A percentile compares a stretch with the other conserved stretches of the same genome.
phyloP scores from a whole-genome alignment of 768 basidiomycete genomes.

The Termitomyces sp. region DNA sequence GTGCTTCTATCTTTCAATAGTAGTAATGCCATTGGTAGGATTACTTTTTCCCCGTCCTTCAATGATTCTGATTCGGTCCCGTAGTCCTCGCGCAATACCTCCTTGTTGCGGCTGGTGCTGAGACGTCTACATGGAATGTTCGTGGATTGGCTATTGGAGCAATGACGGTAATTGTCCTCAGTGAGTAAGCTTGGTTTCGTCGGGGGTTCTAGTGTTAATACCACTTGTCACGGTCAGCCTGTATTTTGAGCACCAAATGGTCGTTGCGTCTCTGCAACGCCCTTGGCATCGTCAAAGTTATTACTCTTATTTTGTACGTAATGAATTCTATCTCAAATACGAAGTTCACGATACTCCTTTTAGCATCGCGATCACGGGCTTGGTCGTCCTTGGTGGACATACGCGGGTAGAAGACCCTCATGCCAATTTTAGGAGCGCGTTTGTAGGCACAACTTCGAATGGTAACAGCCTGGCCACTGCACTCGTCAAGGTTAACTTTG shows the following conservation, averaged over 20 bases:
- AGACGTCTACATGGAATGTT: slow-evolving; percentile 28
- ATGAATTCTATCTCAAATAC: not conserved
- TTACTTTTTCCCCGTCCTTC: not conserved
- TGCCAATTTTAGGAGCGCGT: slow-evolving; percentile 54
- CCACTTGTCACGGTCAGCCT: slow-evolving; percentile 18
- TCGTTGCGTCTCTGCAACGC: slow-evolving; percentile 32
- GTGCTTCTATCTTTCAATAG: slow-evolving; percentile 33
- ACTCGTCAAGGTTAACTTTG: slow-evolving; percentile 34
- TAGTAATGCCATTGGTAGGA: slow-evolving; percentile 34
- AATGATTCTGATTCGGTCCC: not conserved
- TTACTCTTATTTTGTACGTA: slow-evolving; percentile 26
- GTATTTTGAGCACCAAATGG: slow-evolving; percentile 32
- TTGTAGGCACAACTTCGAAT: slow-evolving; percentile 48
- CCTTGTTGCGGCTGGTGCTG: slow-evolving; percentile 26
- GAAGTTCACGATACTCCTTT: not conserved
- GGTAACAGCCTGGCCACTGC: slow-evolving; percentile 41
- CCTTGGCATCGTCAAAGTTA: slow-evolving; percentile 29
- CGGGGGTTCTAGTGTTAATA: not conserved
- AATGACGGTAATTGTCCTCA: slow-evolving; percentile 26
- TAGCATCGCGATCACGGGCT: slow-evolving; percentile 50
- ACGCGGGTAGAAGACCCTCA: slow-evolving; percentile 55
- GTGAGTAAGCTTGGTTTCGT: slow-evolving; percentile 13
- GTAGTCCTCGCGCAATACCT: slow-evolving; percentile 33
- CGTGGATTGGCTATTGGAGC: slow-evolving; percentile 32
- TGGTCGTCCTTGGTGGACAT: slow-evolving; percentile 57